Conservation (phyloP, 192 early-diverging fungal genomes). For the Mortierella claussenii region DNA sequence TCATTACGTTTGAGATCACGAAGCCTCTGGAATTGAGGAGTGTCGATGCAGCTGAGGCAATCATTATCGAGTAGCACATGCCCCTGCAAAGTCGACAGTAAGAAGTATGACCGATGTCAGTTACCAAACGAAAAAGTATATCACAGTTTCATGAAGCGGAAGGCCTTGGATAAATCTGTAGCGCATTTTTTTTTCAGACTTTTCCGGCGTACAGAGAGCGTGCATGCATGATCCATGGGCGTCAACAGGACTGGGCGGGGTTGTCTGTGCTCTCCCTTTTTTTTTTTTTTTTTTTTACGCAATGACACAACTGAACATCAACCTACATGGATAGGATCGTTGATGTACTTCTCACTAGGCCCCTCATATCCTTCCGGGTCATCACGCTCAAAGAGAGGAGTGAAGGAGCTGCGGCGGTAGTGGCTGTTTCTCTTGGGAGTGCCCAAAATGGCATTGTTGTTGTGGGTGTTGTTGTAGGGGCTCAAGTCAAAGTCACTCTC, state of each 20-base stretch:
- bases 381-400: slow-evolving; percentile 40
- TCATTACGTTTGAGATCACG: slow-evolving; percentile 92
- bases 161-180: too few species aligned
- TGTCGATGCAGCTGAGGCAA: slow-evolving; percentile 83
- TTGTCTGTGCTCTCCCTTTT: background rate
- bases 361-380: slow-evolving; percentile 44
- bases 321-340: slow-evolving; percentile 81
- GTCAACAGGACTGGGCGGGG: slow-evolving; percentile 15
- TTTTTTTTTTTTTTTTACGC: slow-evolving; percentile 1
- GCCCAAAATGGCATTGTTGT: slow-evolving; percentile 9
- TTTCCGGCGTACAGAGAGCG: background rate
- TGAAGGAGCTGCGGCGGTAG: slow-evolving; percentile 40
- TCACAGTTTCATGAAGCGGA: too few species aligned
- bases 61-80: slow-evolving; percentile 79
- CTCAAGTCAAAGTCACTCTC: slow-evolving; percentile 14
- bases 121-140: too few species aligned
- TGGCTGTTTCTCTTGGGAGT: slow-evolving; percentile 8
- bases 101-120: too few species aligned
- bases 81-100: too few species aligned
- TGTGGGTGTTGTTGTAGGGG: slow-evolving; percentile 8
- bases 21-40: slow-evolving; percentile 95
- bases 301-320: slow-evolving; percentile 2
- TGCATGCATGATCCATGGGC: slow-evolving; percentile 5
- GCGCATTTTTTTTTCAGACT: too few species aligned
- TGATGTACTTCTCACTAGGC: slow-evolving; percentile 63